Percentiles rank a stretch among this genome's conserved stretches.
phyloP scores from a whole-genome alignment of 2,329 filamentous ascomycete genomes.

The Hypoxylon sp. region DNA sequence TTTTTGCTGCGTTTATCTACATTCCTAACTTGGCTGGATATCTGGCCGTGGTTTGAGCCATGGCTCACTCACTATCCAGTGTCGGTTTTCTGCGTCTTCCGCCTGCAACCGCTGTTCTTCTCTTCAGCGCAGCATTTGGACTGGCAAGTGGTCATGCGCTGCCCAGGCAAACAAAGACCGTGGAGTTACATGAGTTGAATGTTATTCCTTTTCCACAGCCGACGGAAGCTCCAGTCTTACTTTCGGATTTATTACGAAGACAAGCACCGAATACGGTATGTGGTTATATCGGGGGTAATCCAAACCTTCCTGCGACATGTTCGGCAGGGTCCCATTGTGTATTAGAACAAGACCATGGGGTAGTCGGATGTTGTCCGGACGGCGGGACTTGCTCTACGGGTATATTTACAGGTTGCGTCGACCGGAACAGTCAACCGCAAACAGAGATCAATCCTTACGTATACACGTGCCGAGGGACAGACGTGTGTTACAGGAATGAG shows the following conservation, averaged over 20 bases:
- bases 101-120: constrained; percentile 54
- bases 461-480: constrained; percentile 66
- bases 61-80: constrained; percentile 53
- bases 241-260: constrained; percentile 58
- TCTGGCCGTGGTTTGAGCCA: constrained; percentile 44
- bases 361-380: constrained; percentile 72
- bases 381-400: constrained; percentile 66
- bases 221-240: constrained; percentile 59
- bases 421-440: constrained; percentile 65
- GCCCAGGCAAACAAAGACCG: constrained; percentile 59
- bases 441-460: constrained; percentile 70
- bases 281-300: constrained; percentile 69
- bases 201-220: constrained; percentile 61
- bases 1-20: constrained; percentile 21
- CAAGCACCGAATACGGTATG: constrained; percentile 68
- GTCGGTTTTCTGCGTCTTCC: constrained; percentile 57
- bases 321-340: constrained; percentile 72
- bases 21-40: constrained; percentile 28
- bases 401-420: constrained; percentile 72
- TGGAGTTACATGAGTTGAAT: constrained; percentile 58
- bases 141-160: constrained; percentile 58
- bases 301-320: constrained; percentile 69
- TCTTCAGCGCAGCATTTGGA: constrained; percentile 56
- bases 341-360: constrained; percentile 63
- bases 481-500: constrained; percentile 70